Percentiles rank a stretch among this genome's conserved stretches.
Evolutionary conservation across 345 rosid species (phyloP).

Genomic region (Rhodamnia argentea): DNA sequence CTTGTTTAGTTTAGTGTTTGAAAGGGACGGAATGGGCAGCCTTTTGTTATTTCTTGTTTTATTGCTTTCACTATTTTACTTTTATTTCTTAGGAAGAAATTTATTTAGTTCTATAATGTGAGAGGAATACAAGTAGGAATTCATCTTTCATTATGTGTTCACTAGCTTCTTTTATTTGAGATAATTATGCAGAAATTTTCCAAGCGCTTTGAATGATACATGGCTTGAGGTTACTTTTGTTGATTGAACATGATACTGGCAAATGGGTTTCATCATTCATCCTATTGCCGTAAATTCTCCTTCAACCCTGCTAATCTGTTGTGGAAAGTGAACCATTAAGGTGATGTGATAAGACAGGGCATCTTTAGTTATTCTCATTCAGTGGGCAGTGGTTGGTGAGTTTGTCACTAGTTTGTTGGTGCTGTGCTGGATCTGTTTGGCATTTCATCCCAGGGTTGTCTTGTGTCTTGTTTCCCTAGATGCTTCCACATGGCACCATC

Average conservation of each 20-base stretch:
- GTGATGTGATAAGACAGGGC: neutral
- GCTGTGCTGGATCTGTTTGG: neutral
- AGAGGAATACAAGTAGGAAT: neutral
- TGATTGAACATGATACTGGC: neutral
- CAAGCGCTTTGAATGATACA: neutral
- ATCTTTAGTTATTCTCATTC: neutral
- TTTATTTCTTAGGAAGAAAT: neutral
- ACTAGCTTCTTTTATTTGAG: neutral
- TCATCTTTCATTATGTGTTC: neutral
- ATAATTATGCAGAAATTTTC: neutral
- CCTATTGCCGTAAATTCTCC: neutral
- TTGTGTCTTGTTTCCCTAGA: neutral
- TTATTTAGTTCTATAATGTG: neutral
- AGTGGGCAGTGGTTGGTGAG: neutral
- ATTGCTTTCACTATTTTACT: neutral
- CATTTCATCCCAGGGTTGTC: neutral
- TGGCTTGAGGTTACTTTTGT: neutral
- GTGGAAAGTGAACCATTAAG: neutral
- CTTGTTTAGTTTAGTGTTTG: neutral
- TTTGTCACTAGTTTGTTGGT: neutral
- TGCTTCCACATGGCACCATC: neutral
- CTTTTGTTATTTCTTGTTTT: neutral
- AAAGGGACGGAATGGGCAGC: neutral
- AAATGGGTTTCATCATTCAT: neutral
- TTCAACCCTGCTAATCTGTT: neutral